phyloP scores from a whole-genome alignment of 805 yeast species.

The Priceomyces haplophilus region DNA sequence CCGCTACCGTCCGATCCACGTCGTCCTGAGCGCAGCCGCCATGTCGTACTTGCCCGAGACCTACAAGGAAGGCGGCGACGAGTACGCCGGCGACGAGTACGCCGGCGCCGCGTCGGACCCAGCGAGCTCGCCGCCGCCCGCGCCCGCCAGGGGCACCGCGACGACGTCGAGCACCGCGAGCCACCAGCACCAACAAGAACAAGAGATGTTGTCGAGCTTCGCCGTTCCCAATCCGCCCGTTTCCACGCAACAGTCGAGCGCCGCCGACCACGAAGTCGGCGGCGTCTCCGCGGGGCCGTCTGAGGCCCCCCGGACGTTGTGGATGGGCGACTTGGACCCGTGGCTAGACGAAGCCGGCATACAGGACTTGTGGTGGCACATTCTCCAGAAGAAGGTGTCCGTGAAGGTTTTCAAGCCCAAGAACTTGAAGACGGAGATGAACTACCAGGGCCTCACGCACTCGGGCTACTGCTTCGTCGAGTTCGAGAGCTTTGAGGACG shows the following conservation, averaged over 20 bases:
- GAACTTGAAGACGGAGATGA: conserved; percentile 19
- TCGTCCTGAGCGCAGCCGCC: no score
- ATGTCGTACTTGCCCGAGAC: not conserved
- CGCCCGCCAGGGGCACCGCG: conserved; percentile 5
- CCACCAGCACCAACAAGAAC: conserved; percentile 43
- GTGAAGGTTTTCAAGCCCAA: conserved; percentile 64
- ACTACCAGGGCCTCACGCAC: conserved; percentile 28
- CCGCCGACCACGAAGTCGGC: conserved; percentile 18
- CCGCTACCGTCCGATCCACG: no score
- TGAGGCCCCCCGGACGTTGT: conserved; percentile 65
- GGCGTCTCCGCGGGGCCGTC: conserved; percentile 11
- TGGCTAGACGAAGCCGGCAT: conserved; percentile 66
- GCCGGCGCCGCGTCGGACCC: no score
- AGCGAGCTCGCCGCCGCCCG: not conserved
- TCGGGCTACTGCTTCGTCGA: conserved; percentile 78
- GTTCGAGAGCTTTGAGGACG: conserved; percentile 64
- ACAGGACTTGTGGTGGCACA: conserved; percentile 55
- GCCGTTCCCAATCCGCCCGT: conserved; percentile 43
- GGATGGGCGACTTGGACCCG: conserved; percentile 90
- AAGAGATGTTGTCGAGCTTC: conserved; percentile 37
- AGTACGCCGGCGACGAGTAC: not conserved
- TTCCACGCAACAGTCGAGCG: conserved; percentile 35
- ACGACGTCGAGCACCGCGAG: conserved; percentile 32
- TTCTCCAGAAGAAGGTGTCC: conserved; percentile 51
- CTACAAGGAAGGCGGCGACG: not conserved